Evolutionary conservation across 1,284 basidiomycete species (phyloP).

Genomic region (Rhodotorula sp.): DNA sequence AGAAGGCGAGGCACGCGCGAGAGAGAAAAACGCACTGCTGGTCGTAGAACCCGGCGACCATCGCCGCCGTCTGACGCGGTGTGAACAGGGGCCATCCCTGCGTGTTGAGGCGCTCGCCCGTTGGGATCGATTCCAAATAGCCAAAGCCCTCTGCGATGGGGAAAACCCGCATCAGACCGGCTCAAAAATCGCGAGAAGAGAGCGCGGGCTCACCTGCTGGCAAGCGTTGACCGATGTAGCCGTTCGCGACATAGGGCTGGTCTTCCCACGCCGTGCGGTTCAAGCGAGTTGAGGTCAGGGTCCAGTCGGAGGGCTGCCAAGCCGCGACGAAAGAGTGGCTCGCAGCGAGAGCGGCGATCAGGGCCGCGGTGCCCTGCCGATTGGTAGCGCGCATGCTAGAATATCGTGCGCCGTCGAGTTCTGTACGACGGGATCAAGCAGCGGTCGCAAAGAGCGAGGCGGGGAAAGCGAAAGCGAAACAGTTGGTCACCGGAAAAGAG

Average conservation of each 20-base stretch:
- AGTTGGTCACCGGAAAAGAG: background rate
- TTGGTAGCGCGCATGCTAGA: no score
- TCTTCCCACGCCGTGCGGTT: conserved; percentile 30
- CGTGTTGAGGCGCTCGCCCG: conserved; percentile 20
- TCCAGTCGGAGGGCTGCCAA: conserved; percentile 14
- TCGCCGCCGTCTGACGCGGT: conserved; percentile 27
- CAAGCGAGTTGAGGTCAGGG: conserved; percentile 22
- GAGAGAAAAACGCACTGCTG: conserved; percentile 16
- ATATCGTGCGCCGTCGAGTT: no score
- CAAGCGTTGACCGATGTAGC: conserved; percentile 45
- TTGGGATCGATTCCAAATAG: conserved; percentile 28
- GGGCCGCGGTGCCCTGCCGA: background rate
- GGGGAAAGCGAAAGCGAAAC: background rate
- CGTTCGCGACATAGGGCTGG: conserved; percentile 33
- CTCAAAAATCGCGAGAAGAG: background rate
- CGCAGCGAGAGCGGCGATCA: background rate
- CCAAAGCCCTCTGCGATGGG: conserved; percentile 29
- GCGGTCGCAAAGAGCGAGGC: background rate
- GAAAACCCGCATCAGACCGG: background rate
- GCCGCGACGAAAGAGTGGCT: background rate
- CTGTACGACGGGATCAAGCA: background rate
- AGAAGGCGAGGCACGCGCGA: background rate
- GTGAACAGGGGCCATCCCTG: conserved; percentile 40
- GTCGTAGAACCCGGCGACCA: conserved; percentile 46
- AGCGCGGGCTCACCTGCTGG: conserved; percentile 37